These are phyloP conservation scores for Cryptosporidium andersoni DNA, from an alignment of 169 alveolate species.

Conservation along the genomic window DNA sequence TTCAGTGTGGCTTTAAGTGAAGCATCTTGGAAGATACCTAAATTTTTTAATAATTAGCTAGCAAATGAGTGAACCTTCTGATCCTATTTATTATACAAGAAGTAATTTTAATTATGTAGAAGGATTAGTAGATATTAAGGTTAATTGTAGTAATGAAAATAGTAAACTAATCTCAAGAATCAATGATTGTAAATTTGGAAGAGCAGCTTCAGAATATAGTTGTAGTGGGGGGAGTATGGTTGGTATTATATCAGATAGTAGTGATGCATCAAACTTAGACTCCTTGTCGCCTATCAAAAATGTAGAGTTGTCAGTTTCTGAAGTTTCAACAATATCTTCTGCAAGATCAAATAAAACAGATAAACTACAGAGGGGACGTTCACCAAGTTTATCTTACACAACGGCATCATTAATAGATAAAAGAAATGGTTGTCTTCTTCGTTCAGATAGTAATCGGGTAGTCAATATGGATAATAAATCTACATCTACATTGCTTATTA, in stretches of 20 bases:
- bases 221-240: conserved; percentile 58
- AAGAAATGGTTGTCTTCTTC: conserved; percentile 7
- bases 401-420: conserved; percentile 39
- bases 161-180: no score
- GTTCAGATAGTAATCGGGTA: neutral
- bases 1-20: no score
- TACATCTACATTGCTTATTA: conserved; percentile 9
- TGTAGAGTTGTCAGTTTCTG: conserved; percentile 44
- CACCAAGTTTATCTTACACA: conserved; percentile 68
- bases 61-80: no score
- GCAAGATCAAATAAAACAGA: conserved; percentile 44
- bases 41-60: no score
- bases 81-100: no score
- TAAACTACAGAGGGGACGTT: conserved; percentile 30
- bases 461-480: neutral
- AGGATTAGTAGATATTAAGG: no score
- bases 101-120: no score
- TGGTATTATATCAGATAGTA: conserved; percentile 36
- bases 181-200: conserved; percentile 48
- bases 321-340: conserved; percentile 65
- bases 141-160: no score
- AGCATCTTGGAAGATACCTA: no score
- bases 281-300: conserved; percentile 52
- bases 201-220: conserved; percentile 72
- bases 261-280: conserved; percentile 9